Conservation (phyloP, 495 filamentous ascomycete species). For the Opeltia flavorubescens region DNA sequence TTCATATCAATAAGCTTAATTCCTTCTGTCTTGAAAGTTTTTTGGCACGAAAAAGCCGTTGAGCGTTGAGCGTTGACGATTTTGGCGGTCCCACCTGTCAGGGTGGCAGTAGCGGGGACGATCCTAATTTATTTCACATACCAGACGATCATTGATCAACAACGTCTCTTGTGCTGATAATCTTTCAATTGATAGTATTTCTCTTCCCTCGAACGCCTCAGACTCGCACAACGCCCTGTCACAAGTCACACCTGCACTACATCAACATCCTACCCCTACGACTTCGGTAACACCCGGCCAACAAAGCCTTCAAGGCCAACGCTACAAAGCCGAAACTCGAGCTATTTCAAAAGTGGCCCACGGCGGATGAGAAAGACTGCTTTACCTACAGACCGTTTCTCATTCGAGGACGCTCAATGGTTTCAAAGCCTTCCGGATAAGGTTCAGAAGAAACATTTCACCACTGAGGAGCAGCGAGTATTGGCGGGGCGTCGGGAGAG, state of each 20-base stretch:
- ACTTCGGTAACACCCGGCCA: not conserved
- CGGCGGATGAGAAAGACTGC: constrained; percentile 24
- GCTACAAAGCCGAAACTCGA: constrained; percentile 24
- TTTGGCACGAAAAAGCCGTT: too few relatives aligned
- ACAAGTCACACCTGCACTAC: constrained; percentile 10
- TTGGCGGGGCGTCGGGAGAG: constrained; percentile 42
- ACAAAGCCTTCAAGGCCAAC: constrained; percentile 25
- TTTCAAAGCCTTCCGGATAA: constrained; percentile 58
- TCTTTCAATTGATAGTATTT: constrained; percentile 39
- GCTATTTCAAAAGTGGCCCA: constrained; percentile 19
- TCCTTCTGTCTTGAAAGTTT: too few relatives aligned
- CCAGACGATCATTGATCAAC: constrained; percentile 1
- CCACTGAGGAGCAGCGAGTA: constrained; percentile 54
- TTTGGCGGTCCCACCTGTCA: not conserved
- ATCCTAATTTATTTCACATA: constrained; percentile 1
- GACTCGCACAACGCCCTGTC: constrained; percentile 39
- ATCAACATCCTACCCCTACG: constrained; percentile 15
- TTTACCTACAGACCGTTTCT: constrained; percentile 25
- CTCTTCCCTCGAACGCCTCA: constrained; percentile 48
- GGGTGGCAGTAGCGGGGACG: not conserved
- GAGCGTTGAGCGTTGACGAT: not conserved
- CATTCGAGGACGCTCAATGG: constrained; percentile 52
- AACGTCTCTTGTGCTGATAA: constrained; percentile 9
- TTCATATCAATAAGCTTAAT: too few relatives aligned
- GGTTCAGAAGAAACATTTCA: constrained; percentile 55